Conservation (phyloP, 805 yeast genomes). For the Candida boleticola region DNA sequence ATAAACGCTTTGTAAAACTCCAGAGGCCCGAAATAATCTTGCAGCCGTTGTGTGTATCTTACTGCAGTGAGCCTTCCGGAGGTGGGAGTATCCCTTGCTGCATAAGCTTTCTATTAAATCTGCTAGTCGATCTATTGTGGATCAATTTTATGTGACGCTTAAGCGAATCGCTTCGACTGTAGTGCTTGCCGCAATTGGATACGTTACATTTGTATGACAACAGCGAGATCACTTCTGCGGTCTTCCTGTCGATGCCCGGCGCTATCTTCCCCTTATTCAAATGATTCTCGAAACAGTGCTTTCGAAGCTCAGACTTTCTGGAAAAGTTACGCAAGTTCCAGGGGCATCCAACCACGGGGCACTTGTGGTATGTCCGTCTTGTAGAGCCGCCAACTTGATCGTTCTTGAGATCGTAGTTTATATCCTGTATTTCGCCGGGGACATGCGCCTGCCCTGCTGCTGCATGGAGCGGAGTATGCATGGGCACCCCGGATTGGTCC, state of each 20-base stretch:
- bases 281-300: slow-evolving; percentile 1
- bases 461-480: too few species aligned
- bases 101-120: slow-evolving; percentile 1
- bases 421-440: too few species aligned
- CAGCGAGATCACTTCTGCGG: background rate
- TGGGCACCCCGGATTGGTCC: too few species aligned
- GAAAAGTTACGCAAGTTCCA: background rate
- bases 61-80: too few species aligned
- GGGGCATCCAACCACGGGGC: slow-evolving; percentile 2
- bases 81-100: background rate
- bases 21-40: too few species aligned
- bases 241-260: background rate
- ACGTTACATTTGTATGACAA: background rate
- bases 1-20: background rate
- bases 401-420: too few species aligned
- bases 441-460: too few species aligned
- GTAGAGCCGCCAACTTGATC: too few species aligned
- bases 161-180: slow-evolving; percentile 2
- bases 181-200: slow-evolving; percentile 2
- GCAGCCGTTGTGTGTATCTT: too few species aligned
- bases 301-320: background rate
- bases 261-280: background rate
- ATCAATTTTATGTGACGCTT: background rate
- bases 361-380: background rate
- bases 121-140: slow-evolving; percentile 1